These are phyloP conservation scores for Neurospora pannonica DNA, from an alignment of 495 filamentous ascomycete genomes.

Conservation along the genomic window DNA sequence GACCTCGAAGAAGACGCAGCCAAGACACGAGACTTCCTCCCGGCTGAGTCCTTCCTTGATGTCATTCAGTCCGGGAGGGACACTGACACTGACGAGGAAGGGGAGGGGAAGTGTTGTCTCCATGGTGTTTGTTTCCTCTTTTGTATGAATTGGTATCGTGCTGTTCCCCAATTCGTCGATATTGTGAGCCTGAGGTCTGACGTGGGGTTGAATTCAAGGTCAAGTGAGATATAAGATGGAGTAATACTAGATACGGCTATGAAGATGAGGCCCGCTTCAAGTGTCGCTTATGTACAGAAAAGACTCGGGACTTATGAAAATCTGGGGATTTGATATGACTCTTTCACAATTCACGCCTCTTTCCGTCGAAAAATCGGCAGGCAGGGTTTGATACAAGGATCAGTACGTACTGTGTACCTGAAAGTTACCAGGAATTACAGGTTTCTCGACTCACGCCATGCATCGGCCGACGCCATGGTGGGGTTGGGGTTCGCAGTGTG, in stretches of 20 bases:
- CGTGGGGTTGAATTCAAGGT: neutral
- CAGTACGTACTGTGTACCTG: neutral
- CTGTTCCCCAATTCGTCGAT: neutral
- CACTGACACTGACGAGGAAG: conserved; percentile 48
- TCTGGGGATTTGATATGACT: neutral
- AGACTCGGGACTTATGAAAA: neutral
- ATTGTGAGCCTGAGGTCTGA: neutral
- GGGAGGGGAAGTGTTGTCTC: conserved; percentile 47
- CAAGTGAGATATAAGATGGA: neutral
- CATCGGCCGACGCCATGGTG: neutral
- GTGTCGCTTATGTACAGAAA: neutral
- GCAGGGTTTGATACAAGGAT: neutral
- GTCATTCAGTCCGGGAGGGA: conserved; percentile 41
- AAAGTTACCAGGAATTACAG: neutral
- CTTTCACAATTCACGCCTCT: neutral
- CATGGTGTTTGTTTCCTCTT: conserved; percentile 25
- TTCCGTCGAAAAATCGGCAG: neutral
- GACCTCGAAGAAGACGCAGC: conserved; percentile 62
- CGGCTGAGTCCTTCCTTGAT: conserved; percentile 47
- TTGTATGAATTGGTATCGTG: neutral
- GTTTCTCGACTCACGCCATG: neutral
- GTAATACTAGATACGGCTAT: neutral
- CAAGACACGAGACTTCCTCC: conserved; percentile 69
- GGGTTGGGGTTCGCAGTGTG: neutral
- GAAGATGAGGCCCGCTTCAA: neutral